A percentile compares a stretch with the other conserved stretches of the same genome.
Evolutionary conservation across 2,329 filamentous ascomycete species (phyloP).

Genomic region (Fusarium caatingaense): DNA sequence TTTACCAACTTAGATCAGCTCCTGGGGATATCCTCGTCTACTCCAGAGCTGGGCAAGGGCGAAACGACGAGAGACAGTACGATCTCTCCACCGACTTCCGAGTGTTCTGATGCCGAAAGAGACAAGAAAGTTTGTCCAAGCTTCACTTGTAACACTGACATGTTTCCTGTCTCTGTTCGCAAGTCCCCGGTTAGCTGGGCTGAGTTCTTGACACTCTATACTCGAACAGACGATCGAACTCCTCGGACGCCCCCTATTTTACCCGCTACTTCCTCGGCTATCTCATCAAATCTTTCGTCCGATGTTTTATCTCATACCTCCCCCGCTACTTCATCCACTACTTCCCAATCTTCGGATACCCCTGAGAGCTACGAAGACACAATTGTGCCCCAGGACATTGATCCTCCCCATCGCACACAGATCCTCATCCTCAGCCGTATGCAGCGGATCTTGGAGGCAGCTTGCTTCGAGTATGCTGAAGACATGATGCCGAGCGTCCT

Average conservation of each 20-base stretch:
- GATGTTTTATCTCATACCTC: fast-evolving
- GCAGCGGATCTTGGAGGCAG: not conserved
- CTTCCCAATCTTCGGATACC: no score
- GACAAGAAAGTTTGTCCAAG: no score
- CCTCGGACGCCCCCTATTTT: not conserved
- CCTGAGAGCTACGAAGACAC: not conserved
- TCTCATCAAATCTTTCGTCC: not conserved
- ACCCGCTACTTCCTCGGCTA: fast-evolving
- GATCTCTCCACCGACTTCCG: not conserved
- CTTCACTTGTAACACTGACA: not conserved
- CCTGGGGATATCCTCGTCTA: no score
- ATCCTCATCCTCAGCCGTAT: not conserved
- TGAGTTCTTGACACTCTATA: not conserved
- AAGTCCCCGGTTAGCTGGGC: not conserved
- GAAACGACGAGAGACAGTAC: not conserved
- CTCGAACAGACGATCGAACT: not conserved
- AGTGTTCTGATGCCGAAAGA: no score
- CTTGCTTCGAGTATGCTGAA: not conserved
- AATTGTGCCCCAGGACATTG: not conserved
- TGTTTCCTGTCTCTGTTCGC: not conserved
- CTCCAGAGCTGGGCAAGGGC: not conserved
- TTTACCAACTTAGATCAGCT: not conserved
- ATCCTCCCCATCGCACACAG: not conserved
- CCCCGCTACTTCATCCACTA: no score
- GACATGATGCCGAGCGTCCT: not conserved